Evolutionary conservation across 225 moss, liverwort and hornwort species (phyloP), one percentile per base, ranked within the genome.

Genomic region (Lunularia cruciata): DNA sequence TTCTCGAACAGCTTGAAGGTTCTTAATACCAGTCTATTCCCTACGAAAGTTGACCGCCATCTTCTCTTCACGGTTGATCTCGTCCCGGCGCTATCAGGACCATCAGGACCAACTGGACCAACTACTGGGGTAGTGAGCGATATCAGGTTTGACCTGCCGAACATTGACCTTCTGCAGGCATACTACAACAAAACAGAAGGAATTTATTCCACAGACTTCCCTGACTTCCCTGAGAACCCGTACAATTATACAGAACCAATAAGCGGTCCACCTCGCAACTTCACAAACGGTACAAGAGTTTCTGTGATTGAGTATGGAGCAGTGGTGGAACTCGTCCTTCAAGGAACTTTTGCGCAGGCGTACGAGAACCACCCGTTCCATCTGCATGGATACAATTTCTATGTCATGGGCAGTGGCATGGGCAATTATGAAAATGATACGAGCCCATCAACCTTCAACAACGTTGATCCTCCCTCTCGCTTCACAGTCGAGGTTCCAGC

Each of bases 281-380:
- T 60, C 23, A 1, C 62, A 1, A 31, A 59, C 23, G 73, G 73
- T 8, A 83, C 83, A 7, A 73, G 54, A 36, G 7, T 83, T n/a
- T 71, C 60, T 20, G 79, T 58, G 22, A 46, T 83, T 36, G 57
- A 83, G 30, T 83, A 68, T 28, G 73, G 76, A 25, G 59, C 77
- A 33, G 59, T 78, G 48, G 75, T 84, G 69, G 85, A 95, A 83
- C 61, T 92, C 6, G 73, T 95, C n/a, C 74, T 95, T 67, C 92
- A 95, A 47, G 90, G 90, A 20, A 88, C 87, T 1, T 73, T 77
- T 27, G 53, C 82, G 42, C 6, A 86, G 3, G 47, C 68, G 2
- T 90, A 90, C 58, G 88, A 92, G 79, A 84, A 78, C 61, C 95
- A 95, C 54, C 95, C 95, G 15, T 90, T 95, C 69, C 95, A 95